Evolutionary conservation across 2,329 filamentous ascomycete genomes (phyloP).

Genomic region (Herpomyces periplanetae): DNA sequence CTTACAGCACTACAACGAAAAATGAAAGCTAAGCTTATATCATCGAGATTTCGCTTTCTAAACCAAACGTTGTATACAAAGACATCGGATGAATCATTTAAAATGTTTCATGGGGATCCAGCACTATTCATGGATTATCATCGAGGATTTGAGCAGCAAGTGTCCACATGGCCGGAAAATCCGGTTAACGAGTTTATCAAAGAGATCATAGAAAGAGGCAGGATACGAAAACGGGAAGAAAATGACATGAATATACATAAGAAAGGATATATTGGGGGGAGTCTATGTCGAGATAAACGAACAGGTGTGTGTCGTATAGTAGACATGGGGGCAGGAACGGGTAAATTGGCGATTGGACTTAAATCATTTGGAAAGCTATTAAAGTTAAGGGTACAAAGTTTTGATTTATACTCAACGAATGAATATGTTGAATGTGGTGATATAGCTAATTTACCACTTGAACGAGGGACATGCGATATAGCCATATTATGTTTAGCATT

Average conservation of each 20-base stretch:
- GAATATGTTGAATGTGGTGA: constrained; percentile 52
- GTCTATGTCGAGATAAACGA: constrained; percentile 4
- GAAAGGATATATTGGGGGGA: constrained; percentile 7
- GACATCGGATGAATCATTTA: constrained; percentile 42
- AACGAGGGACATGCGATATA: constrained; percentile 35
- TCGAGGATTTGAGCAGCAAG: constrained; percentile 74
- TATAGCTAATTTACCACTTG: constrained; percentile 41
- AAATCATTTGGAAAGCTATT: constrained; percentile 20
- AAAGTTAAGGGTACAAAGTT: constrained; percentile 36
- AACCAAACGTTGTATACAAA: constrained; percentile 89
- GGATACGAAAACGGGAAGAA: constrained; percentile 7
- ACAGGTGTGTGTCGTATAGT: constrained; percentile 15
- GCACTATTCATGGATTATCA: constrained; percentile 93
- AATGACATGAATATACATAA: constrained; percentile 7
- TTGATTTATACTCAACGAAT: constrained; percentile 41
- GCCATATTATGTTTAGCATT: constrained; percentile 81
- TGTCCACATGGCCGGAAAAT: constrained; percentile 82
- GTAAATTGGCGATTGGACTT: constrained; percentile 30
- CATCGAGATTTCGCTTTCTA: constrained; percentile 77
- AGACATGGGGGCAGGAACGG: constrained; percentile 76
- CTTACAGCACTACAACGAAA: constrained; percentile 69
- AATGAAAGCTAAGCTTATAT: constrained; percentile 79
- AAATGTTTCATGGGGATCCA: constrained; percentile 42
- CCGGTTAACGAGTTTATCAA: constrained; percentile 56
- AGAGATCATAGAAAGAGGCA: constrained; percentile 25